These are phyloP conservation scores for Cokeromyces recurvatus DNA, from an alignment of 371 early-diverging fungal genomes.

Conservation along the genomic window DNA sequence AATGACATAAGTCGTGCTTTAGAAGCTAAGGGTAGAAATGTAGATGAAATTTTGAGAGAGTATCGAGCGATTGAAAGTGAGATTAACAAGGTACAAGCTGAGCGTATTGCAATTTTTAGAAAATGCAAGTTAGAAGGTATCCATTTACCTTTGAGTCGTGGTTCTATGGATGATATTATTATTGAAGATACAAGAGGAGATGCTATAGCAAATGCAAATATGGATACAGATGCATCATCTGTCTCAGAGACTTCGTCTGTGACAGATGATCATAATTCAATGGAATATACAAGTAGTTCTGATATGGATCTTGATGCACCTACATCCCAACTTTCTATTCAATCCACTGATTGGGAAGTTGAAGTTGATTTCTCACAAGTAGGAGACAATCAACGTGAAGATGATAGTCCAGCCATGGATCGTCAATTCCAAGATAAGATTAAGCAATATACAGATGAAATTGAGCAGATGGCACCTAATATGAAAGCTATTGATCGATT, in stretches of 20 bases:
- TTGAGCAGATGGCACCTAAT: conserved; percentile 89
- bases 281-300: background rate
- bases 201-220: background rate
- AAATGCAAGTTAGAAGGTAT: conserved; percentile 92
- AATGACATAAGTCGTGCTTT: conserved; percentile 56
- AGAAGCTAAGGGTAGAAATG: conserved; percentile 55
- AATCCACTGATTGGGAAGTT: conserved; percentile 46
- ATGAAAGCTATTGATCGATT: conserved; percentile 82
- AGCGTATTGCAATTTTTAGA: conserved; percentile 75
- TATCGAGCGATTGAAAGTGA: conserved; percentile 64
- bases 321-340: conserved; percentile 34
- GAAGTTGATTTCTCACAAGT: conserved; percentile 59
- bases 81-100: conserved; percentile 71
- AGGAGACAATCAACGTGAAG: conserved; percentile 40
- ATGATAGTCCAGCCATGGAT: conserved; percentile 55
- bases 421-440: conserved; percentile 69
- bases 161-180: conserved; percentile 67
- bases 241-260: conserved; percentile 2
- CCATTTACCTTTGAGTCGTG: conserved; percentile 68
- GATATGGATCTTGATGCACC: conserved; percentile 56
- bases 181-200: conserved; percentile 52
- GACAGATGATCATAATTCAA: background rate
- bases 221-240: background rate
- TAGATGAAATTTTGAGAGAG: conserved; percentile 65
- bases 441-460: conserved; percentile 59